phyloP scores from a whole-genome alignment of 441 rosid species.

The Euphorbia celastroides region DNA sequence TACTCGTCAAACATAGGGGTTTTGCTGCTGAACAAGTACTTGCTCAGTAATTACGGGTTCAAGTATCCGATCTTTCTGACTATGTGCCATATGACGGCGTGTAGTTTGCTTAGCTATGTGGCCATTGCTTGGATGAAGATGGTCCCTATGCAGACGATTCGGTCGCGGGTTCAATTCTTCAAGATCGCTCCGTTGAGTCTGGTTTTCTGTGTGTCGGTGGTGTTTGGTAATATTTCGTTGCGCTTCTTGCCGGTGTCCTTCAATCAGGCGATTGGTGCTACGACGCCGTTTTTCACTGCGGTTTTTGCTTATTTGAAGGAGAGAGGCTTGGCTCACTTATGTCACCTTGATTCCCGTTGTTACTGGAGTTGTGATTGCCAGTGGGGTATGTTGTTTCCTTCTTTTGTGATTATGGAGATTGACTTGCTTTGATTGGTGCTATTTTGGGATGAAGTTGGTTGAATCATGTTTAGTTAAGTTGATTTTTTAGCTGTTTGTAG shows the following conservation, averaged over 20 bases:
- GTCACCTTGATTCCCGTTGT: slow-evolving; percentile 78
- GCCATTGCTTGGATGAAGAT: slow-evolving; percentile 86
- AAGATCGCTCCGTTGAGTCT: slow-evolving; percentile 80
- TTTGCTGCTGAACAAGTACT: slow-evolving; percentile 71
- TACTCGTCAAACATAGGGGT: slow-evolving; percentile 91
- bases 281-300: slow-evolving; percentile 90
- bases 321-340: slow-evolving; percentile 93
- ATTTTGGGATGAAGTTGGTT: not conserved
- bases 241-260: slow-evolving; percentile 80
- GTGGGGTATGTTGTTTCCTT: slow-evolving; percentile 49
- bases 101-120: slow-evolving; percentile 73
- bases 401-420: not conserved
- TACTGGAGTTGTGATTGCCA: slow-evolving; percentile 82
- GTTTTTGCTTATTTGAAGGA: slow-evolving; percentile 77
- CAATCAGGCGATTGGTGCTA: slow-evolving; percentile 87
- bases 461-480: too few relatives aligned
- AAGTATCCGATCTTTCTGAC: slow-evolving; percentile 87
- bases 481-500: slow-evolving; percentile 7
- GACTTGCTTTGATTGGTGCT: slow-evolving; percentile 2
- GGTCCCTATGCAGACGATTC: slow-evolving; percentile 89
- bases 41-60: slow-evolving; percentile 82
- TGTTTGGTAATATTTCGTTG: slow-evolving; percentile 73
- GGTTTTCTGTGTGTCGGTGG: slow-evolving; percentile 88
- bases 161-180: slow-evolving; percentile 68
- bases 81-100: slow-evolving; percentile 96